Conservation (phyloP, 2,329 filamentous ascomycete genomes). For the Colletotrichum tropicicola region DNA sequence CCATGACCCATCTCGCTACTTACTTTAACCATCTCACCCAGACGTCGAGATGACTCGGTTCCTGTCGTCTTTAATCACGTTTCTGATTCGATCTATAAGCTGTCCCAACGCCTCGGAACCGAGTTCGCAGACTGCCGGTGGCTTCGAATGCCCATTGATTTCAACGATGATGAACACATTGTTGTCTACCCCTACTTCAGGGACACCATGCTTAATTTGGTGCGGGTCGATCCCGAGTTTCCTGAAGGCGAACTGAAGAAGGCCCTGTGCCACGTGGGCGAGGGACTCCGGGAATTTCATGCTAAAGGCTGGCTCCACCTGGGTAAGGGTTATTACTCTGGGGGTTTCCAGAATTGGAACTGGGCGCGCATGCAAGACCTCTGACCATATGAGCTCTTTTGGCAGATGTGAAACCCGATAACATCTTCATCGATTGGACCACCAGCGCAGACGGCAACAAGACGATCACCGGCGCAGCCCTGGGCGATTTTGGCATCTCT, state of each 20-base stretch:
- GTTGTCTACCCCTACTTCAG: constrained; percentile 46
- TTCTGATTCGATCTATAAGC: constrained; percentile 39
- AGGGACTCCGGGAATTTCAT: constrained; percentile 46
- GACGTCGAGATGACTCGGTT: constrained; percentile 37
- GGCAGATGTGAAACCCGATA: constrained; percentile 49
- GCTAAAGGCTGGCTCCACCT: constrained; percentile 45
- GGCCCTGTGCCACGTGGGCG: constrained; percentile 41
- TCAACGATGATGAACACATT: constrained; percentile 41
- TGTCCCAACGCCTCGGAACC: constrained; percentile 40
- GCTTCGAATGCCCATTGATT: constrained; percentile 47
- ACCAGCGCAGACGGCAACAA: constrained; percentile 40
- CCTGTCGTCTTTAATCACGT: constrained; percentile 44
- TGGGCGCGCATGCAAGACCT: constrained; percentile 14
- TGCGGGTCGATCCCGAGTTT: constrained; percentile 42
- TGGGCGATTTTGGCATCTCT: constrained; percentile 47
- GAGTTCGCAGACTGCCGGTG: constrained; percentile 40
- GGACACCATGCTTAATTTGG: constrained; percentile 41
- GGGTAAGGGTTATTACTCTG: constrained; percentile 35
- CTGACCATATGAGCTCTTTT: constrained; percentile 34
- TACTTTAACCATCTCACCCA: constrained; percentile 34
- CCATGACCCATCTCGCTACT: constrained; percentile 27
- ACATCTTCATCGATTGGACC: constrained; percentile 46
- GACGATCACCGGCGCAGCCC: constrained; percentile 40
- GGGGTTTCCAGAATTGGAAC: constrained; percentile 24
- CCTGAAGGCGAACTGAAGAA: constrained; percentile 39